A percentile compares a stretch with the other conserved stretches of the same genome.
Conservation (phyloP, 768 basidiomycete genomes). For the Mycena metata region DNA sequence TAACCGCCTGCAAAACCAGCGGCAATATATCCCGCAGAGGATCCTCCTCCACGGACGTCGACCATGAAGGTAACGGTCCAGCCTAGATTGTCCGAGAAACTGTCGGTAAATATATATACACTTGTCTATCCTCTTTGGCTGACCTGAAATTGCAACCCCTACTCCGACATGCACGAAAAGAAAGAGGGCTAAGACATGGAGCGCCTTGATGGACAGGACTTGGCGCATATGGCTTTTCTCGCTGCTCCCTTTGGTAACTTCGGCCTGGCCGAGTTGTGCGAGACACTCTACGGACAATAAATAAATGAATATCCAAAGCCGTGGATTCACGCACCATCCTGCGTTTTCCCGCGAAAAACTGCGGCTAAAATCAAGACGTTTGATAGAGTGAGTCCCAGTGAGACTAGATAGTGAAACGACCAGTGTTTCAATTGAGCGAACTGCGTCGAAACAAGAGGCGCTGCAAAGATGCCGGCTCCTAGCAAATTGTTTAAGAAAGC, state of each 20-base stretch:
- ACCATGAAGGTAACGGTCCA: constrained; percentile 70
- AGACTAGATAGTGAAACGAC: constrained; percentile 75
- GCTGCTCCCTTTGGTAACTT: constrained; percentile 35
- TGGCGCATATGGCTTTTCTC: constrained; percentile 56
- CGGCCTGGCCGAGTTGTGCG: constrained; percentile 43
- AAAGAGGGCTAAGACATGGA: constrained; percentile 62
- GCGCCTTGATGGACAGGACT: constrained; percentile 54
- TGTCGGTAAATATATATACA: background rate
- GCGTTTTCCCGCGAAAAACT: constrained; percentile 47
- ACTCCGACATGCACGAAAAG: constrained; percentile 62
- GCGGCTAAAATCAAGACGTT: constrained; percentile 47
- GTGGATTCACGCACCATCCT: constrained; percentile 43
- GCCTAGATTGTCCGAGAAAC: constrained; percentile 45
- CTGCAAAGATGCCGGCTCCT: constrained; percentile 61
- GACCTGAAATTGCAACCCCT: constrained; percentile 64
- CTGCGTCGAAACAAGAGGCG: constrained; percentile 78
- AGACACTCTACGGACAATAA: constrained; percentile 17
- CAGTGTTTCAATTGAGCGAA: constrained; percentile 67
- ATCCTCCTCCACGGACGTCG: constrained; percentile 59
- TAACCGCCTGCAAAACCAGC: constrained; percentile 56
- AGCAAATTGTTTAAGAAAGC: background rate
- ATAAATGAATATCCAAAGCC: background rate
- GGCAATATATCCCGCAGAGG: constrained; percentile 63
- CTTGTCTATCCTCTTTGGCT: background rate
- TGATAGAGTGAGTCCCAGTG: constrained; percentile 63